Base-by-base conservation (phyloP, 805 yeast species). In the Myxozyma melibiosi region DNA sequence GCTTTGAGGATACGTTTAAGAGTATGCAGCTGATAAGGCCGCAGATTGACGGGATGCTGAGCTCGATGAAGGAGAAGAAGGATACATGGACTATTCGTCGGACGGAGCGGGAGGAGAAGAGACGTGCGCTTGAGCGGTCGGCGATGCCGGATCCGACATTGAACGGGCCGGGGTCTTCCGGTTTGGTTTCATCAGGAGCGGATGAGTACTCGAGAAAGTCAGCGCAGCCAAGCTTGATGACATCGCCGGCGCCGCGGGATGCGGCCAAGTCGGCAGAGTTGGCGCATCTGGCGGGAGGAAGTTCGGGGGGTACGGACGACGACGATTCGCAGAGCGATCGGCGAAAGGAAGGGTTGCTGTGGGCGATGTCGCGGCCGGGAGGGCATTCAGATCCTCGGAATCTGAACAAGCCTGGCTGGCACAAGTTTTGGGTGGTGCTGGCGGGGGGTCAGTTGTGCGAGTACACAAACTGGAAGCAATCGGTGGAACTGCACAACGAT, bases 341-440 rank as follows among this genome's bases (percentile, higher is more conserved):
- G 16, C 64, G 71, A 43, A 75, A 76, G 53, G 78, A 76, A 60
- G 80, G 79, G 0, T 65, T 76, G 20, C 56, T 76, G 27, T 76
- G 79, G 78, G 77, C 79, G 1, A 66, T 76, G 67, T 71, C 73
- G 11, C 67, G 74, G 7, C 76, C 79, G 7, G 72, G 69, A 0
- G 71, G 71, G 11, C 60, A 68, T 16, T 56, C 67, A 51, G 70
- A 69, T 53, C 70, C 74, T 31, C 54, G 69, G 5, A 71, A 70
- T 51, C 61, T 71, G 18, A 70, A 71, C 48, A 73, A 73, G 51
- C 65, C 69, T 11, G 75, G 75, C 2, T 90, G 96, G 97, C 95
- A 89, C 70, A 89, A 88, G 66, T 90, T 86, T 69, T 88, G 96
- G 91, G 87, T 90, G 0, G 88, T 84, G 0, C 74, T 89, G 48